phyloP scores from a whole-genome alignment of 495 filamentous ascomycete species.

The Oidiodendron maius region DNA sequence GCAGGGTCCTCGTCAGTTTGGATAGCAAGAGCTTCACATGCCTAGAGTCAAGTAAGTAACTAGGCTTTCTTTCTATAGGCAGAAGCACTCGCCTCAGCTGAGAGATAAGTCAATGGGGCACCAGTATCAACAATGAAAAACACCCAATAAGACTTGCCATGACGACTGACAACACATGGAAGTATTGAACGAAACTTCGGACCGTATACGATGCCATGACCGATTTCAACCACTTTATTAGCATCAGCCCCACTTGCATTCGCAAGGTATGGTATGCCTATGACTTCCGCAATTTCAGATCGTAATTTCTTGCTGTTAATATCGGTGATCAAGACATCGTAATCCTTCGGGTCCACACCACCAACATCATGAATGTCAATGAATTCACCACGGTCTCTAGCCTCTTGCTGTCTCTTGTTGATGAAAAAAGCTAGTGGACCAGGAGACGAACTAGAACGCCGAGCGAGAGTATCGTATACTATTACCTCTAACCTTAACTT shows the following conservation, averaged over 20 bases:
- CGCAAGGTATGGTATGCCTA: neutral
- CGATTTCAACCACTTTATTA: neutral
- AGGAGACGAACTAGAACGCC: neutral
- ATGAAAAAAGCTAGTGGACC: neutral
- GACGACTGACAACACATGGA: neutral
- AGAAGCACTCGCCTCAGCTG: neutral
- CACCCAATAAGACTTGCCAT: neutral
- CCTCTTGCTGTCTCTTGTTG: neutral
- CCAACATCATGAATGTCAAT: constrained; percentile 1
- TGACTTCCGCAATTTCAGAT: neutral
- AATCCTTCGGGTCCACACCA: neutral
- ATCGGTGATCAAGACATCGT: neutral
- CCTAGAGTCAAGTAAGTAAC: neutral
- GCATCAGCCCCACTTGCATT: neutral
- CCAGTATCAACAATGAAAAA: neutral
- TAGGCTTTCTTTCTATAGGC: neutral
- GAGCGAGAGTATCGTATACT: neutral
- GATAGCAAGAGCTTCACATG: neutral
- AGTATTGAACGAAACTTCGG: neutral
- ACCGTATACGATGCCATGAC: neutral
- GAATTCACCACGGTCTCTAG: neutral
- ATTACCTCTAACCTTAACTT: too few relatives aligned
- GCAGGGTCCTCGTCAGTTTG: neutral
- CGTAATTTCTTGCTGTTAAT: neutral
- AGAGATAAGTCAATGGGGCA: neutral